These are phyloP conservation scores for Cyclospora cayetanensis DNA, from an alignment of 169 alveolate genomes.

Conservation along the genomic window DNA sequence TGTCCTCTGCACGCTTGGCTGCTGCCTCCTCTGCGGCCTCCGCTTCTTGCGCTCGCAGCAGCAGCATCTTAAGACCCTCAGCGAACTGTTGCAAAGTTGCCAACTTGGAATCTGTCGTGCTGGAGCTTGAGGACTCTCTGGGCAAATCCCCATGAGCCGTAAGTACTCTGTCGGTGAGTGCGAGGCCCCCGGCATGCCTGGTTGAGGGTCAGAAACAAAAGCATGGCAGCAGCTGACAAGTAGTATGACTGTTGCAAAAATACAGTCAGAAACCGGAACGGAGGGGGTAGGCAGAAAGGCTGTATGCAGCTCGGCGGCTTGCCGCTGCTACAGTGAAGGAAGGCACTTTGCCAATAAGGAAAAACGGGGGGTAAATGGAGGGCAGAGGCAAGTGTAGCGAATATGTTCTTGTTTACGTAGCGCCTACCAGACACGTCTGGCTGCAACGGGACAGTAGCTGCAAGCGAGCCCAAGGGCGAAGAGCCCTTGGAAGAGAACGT, in stretches of 20 bases:
- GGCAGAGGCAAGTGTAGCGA: too few relatives aligned
- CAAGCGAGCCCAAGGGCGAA: conserved; percentile 46
- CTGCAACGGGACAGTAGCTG: conserved; percentile 44
- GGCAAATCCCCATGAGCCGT: background rate
- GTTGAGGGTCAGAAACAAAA: background rate
- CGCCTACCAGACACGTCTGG: background rate
- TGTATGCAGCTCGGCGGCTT: too few relatives aligned
- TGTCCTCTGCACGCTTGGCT: background rate
- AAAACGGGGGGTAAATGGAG: too few relatives aligned
- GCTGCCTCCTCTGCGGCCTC: background rate
- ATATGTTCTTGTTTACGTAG: too few relatives aligned
- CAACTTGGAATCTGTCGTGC: background rate
- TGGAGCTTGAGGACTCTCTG: background rate
- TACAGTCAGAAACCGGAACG: too few relatives aligned
- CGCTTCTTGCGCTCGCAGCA: background rate
- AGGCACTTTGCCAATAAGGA: too few relatives aligned
- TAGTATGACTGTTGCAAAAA: too few relatives aligned
- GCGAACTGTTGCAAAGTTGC: background rate
- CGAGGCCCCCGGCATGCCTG: background rate
- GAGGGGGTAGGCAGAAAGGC: too few relatives aligned
- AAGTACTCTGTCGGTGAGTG: background rate
- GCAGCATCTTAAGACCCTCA: background rate
- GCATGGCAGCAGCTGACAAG: background rate
- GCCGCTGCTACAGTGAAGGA: too few relatives aligned
- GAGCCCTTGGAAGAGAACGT: conserved; percentile 23